These are phyloP conservation scores for Fragilaria radians DNA, from an alignment of 108 stramenopile genomes.

Conservation along the genomic window DNA sequence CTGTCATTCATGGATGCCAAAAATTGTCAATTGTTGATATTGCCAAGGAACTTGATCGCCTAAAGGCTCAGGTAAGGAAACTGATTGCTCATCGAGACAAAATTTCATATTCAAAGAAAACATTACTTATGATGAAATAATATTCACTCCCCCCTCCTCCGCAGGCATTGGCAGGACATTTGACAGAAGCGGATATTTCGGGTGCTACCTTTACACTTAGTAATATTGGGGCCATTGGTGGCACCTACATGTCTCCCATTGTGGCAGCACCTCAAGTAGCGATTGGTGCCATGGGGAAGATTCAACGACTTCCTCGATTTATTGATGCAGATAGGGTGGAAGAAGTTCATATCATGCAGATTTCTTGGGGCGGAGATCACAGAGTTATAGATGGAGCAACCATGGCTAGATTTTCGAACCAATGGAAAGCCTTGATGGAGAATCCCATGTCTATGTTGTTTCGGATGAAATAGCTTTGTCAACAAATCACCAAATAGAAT, in stretches of 20 bases:
- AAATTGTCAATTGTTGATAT: conserved; percentile 74
- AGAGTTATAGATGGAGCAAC: conserved; percentile 97
- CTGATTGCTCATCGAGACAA: background rate
- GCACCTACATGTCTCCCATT: conserved; percentile 91
- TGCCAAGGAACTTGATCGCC: conserved; percentile 69
- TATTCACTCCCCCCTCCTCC: background rate
- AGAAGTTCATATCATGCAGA: conserved; percentile 73
- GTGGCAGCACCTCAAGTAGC: conserved; percentile 89
- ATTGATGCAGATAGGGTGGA: conserved; percentile 52
- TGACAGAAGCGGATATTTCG: conserved; percentile 67
- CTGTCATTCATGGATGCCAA: conserved; percentile 76
- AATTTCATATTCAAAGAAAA: conserved; percentile 1
- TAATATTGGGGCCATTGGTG: conserved; percentile 98
- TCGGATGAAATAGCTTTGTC: conserved; percentile 49
- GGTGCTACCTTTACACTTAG: conserved; percentile 88
- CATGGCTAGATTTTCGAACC: conserved; percentile 79
- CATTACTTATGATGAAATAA: too few relatives aligned
- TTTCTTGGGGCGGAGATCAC: conserved; percentile 98
- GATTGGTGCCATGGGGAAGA: conserved; percentile 94
- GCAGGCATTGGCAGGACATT: conserved; percentile 38
- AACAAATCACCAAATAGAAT: too few relatives aligned
- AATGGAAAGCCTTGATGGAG: conserved; percentile 61
- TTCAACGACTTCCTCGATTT: conserved; percentile 89
- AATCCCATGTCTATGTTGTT: conserved; percentile 60
- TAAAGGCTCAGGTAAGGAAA: conserved; percentile 49